Conservation (phyloP, 2,329 filamentous ascomycete genomes). For the Mariannaea sp. region DNA sequence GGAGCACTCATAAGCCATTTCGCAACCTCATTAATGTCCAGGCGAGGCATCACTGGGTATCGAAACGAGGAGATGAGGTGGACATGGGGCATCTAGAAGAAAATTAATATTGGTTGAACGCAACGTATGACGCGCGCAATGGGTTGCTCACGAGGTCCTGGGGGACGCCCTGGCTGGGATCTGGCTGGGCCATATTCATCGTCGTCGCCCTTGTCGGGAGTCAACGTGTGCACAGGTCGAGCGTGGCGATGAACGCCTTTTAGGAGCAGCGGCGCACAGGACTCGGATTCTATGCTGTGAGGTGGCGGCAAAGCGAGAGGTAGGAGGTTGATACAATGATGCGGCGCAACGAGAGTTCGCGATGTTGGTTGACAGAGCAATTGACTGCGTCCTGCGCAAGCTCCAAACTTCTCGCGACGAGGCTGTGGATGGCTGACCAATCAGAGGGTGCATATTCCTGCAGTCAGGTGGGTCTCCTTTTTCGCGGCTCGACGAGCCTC, state of each 20-base stretch:
- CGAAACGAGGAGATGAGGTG: conserved; percentile 85
- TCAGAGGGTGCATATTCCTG: conserved; percentile 11
- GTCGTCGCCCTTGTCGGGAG: conserved; percentile 30
- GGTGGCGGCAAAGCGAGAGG: conserved; percentile 12
- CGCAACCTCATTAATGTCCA: conserved; percentile 77
- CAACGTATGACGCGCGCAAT: conserved; percentile 3
- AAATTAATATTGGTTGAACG: conserved; percentile 28
- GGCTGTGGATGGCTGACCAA: conserved; percentile 39
- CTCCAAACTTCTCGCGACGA: conserved; percentile 48
- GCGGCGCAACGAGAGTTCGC: conserved; percentile 31
- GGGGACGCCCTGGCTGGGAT: conserved; percentile 50
- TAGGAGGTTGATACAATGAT: conserved; percentile 24
- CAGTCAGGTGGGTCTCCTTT: conserved; percentile 29
- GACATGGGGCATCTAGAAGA: conserved; percentile 76
- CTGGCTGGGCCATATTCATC: conserved; percentile 47
- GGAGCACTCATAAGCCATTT: conserved; percentile 84
- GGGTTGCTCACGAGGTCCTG: conserved; percentile 47
- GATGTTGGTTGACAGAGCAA: conserved; percentile 31
- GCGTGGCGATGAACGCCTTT: conserved; percentile 26
- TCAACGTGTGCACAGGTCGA: conserved; percentile 21
- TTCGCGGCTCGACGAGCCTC: conserved; percentile 7
- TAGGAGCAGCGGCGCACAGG: conserved; percentile 8
- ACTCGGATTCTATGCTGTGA: not conserved
- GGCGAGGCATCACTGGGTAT: conserved; percentile 73
- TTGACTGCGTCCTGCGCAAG: conserved; percentile 31